Base-by-base conservation (phyloP, 345 rosid genomes). In the Lumnitzera racemosa region DNA sequence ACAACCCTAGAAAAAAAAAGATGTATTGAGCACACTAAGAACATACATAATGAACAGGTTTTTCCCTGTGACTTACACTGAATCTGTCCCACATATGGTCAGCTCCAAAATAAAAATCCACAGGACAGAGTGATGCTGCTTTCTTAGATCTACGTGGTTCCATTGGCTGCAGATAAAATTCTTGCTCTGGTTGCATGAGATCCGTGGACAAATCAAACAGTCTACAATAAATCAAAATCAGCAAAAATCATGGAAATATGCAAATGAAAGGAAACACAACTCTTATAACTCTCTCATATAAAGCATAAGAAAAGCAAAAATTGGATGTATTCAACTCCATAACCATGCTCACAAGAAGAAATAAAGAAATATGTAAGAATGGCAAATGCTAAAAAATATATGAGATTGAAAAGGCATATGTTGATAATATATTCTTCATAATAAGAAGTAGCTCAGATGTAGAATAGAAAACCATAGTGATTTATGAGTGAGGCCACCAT, bases 81-180 rank as follows among this genome's bases (percentile, higher is more conserved):
- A 95, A 86, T 58, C 85, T 78, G 69, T 95, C 96, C 99, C 99
- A 90, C 74, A 95, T 69, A 78, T 88, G 99, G 70, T 85, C 88
- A 76, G 86, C 95, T 46, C 99, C 94, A 55, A 90, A 95, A 67
- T 75, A 74, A 76, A 88, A 95, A 73, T 82, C 91, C 65, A 83
- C 96, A 50, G 97, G 84, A 74, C 88, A 87, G 61, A 88, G 70
- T 62, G 96, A 79, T 48, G 89, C 81, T 65, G 92, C 95, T 65
- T 73, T 82, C 61, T 80, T 84, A 46, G 88, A 85, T 77, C 76
- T 70, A 67, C 97, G 92, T 49, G 87, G 87, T 71, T 83, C 86
- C 70, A 82, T 82, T n/a, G 97, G 95, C 79, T 90, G 96, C 47
- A 88, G 77, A 80, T 88, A 95, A 72, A 83, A 85, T 65, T 90